Evolutionary conservation across 768 basidiomycete species (phyloP).

Genomic region (Tylopilus cervinicoccineus): DNA sequence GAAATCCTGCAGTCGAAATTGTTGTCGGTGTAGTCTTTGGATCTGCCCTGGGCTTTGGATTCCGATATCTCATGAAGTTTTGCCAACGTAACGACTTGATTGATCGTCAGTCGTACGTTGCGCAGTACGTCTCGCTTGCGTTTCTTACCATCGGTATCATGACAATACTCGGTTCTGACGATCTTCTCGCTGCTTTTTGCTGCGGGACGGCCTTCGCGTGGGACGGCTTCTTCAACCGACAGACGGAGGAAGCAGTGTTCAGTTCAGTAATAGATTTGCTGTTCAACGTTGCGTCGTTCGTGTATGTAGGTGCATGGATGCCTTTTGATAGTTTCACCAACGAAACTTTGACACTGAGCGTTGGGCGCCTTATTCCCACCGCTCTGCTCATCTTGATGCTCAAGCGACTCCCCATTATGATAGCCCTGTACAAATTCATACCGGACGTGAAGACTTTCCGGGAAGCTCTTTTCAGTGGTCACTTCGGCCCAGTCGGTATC

Average conservation of each 20-base stretch:
- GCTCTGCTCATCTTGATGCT: constrained; percentile 80
- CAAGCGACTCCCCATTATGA: constrained; percentile 78
- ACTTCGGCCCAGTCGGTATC: constrained; percentile 88
- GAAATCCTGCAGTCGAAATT: constrained; percentile 60
- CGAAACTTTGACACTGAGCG: constrained; percentile 58
- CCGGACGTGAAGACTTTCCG: constrained; percentile 94
- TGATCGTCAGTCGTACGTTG: constrained; percentile 92
- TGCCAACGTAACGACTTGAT: constrained; percentile 83
- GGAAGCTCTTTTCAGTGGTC: constrained; percentile 92
- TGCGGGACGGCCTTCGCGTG: constrained; percentile 96
- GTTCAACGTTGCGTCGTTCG: constrained; percentile 94
- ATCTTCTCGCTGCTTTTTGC: constrained; percentile 90
- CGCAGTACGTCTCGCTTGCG: constrained; percentile 84
- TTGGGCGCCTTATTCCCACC: constrained; percentile 83
- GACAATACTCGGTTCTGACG: constrained; percentile 85
- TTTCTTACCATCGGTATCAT: constrained; percentile 82
- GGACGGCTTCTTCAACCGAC: constrained; percentile 92
- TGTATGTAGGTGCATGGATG: constrained; percentile 97
- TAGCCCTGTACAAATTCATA: constrained; percentile 86
- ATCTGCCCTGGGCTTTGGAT: constrained; percentile 65
- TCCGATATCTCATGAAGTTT: constrained; percentile 91
- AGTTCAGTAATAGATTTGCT: constrained; percentile 93
- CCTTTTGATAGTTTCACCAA: constrained; percentile 82
- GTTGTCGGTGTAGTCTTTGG: constrained; percentile 73
- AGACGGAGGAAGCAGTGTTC: constrained; percentile 94